Evolutionary conservation across 805 yeast genomes (phyloP), one percentile per base, ranked within the genome.

Genomic region (Saccharomycopsis sp.): DNA sequence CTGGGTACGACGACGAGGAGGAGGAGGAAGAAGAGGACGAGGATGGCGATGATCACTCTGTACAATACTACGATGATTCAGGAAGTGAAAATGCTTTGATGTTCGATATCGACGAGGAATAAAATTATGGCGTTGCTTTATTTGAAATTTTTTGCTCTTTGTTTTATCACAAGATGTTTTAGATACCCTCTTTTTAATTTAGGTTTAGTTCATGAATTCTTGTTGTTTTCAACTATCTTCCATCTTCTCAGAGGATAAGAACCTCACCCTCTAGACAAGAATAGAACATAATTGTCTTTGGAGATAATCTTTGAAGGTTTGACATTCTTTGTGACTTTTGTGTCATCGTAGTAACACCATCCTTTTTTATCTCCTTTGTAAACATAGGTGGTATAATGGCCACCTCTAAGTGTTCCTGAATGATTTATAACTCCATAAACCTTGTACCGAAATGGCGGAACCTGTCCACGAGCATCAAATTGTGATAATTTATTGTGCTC

Each of bases 331-430:
- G 72, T 64, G n/a, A 80, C 78, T 41, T 68, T 71, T 0, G 83
- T 70, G 57, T 87, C 96, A 58, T 87, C 95, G 58, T 79, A 87
- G 46, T 77, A 73, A 52, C 83, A 76, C 95, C 95, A 87, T 1
- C 77, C 80, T 38, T 64, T 63, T 30, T 54, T 59, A 16, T 57
- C 56, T 19, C 76, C 77, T 52, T 84, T 84, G 54, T 75, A 63
- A 4, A 84, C 89, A 54, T 67, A 83, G 1, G 94, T 64, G 0
- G 96, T 88, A 59, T 88, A 88, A 59, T 88, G 96, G 0, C 96
- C 96, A 6, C 88, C 82, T 31, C 77, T 72, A 29, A 88, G 65
- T 30, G 81, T 77, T 9, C 96, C 96, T 47, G 63, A 76, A 58
- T 88, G 96, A 50, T 84, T 77, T 12, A 85, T 85, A 1, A 87